These are phyloP conservation scores for Caloboletus firmus DNA, from an alignment of 1,284 basidiomycete genomes.

Conservation along the genomic window DNA sequence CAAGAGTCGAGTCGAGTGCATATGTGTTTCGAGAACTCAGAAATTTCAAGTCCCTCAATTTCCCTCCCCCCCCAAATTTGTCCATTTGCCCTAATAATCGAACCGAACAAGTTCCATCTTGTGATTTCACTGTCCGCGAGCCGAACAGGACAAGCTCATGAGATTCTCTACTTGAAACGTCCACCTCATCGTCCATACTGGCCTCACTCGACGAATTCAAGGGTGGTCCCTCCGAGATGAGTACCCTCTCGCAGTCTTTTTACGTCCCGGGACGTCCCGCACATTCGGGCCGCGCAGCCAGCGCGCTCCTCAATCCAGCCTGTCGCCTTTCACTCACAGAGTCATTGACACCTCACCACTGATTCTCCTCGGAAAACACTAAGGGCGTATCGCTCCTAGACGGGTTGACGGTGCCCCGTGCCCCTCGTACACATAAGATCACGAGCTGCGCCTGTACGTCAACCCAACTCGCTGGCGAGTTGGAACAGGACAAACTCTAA, in stretches of 20 bases:
- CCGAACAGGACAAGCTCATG: neutral
- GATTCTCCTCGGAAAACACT: slow-evolving; percentile 58
- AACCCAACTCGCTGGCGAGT: neutral
- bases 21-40: slow-evolving; percentile 9
- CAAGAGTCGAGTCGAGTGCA: slow-evolving; percentile 11
- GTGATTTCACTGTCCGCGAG: neutral
- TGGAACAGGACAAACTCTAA: neutral
- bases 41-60: slow-evolving; percentile 18
- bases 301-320: no score
- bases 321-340: neutral
- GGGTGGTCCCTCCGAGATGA: no score
- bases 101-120: slow-evolving; percentile 13
- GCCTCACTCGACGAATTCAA: neutral
- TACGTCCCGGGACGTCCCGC: neutral
- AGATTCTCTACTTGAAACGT: neutral
- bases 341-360: neutral
- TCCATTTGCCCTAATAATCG: slow-evolving; percentile 4
- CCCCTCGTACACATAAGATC: slow-evolving; percentile 30
- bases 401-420: slow-evolving; percentile 53
- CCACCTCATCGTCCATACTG: neutral
- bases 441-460: neutral
- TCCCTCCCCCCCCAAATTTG: slow-evolving; percentile 28
- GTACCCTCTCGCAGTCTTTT: neutral
- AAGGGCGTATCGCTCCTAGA: slow-evolving; percentile 46
- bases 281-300: neutral